Base-by-base conservation (phyloP, 257 asterid species). In the Capsicum rhomboideum region DNA sequence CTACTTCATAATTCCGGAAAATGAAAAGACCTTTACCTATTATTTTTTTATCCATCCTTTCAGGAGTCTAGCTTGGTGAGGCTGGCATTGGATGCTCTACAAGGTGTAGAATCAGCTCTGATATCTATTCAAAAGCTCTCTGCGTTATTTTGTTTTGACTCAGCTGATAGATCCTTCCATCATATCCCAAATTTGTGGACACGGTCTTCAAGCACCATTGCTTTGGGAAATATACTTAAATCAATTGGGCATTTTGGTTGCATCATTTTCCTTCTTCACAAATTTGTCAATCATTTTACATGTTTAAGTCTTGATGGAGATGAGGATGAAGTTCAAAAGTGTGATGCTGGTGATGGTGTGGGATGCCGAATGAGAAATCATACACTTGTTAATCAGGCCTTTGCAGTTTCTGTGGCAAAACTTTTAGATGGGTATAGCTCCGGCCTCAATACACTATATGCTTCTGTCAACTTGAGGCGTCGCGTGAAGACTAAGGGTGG, bases 11-110 rank as follows among this genome's bases (percentile, higher is more conserved):
- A 26, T 53, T 50, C 81, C 6, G 7, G 80, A 23, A 46, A 26
- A 50, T 6, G 63, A 50, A 75, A 26, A 26, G 44, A 5, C 40
- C 81, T 26, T 49, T 49, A 46, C 46, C 63, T 75, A 14, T 74
- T 49, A 1, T 14, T 23, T 26, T 10, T 4, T 7, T 23, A 16
- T 49, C 49, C 44, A 75, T 29, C 63, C 44, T 75, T 75, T 26
- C 88, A 93, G 99, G 99, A 97, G 91, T 88, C 96, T 78, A 92
- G 97, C 89, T 90, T 97, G 93, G 98, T 94, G 90, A 91, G 96
- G 84, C 87, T 97, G 91, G 92, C 92, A 74, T 89, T 95, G 97
- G 92, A 91, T 91, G 98, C 98, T 85, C 88, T 95, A 75, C 96
- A 93, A 83, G 98, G 99, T 78, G 91, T 89, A 68, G 98, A 97